Conservation (phyloP, 2,329 filamentous ascomycete species). For the Simplicillium aogashimaense region DNA sequence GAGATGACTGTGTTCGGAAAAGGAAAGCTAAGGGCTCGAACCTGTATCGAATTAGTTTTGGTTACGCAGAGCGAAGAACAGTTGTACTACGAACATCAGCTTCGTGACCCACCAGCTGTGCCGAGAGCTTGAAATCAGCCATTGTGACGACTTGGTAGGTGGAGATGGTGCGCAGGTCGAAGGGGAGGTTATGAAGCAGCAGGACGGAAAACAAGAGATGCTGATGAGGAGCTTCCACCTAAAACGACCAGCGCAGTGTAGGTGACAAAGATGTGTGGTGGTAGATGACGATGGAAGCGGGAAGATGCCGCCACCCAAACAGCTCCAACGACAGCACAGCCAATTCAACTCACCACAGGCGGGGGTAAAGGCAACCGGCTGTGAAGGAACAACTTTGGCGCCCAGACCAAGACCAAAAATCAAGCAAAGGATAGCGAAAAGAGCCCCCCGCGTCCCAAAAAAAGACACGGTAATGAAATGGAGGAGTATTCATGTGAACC, state of each 20-base stretch:
- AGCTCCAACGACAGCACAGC: too few species aligned
- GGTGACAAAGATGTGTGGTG: conserved; percentile 4
- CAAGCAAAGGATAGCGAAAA: too few species aligned
- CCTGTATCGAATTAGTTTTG: conserved; percentile 40
- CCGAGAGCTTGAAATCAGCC: conserved; percentile 87
- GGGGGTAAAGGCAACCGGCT: too few species aligned
- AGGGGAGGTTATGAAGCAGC: conserved; percentile 5
- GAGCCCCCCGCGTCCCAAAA: too few species aligned
- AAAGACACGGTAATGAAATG: too few species aligned
- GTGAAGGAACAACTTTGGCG: too few species aligned
- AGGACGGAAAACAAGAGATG: conserved; percentile 1
- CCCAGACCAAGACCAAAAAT: too few species aligned
- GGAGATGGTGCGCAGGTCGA: conserved; percentile 2
- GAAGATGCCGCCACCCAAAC: conserved; percentile 2
- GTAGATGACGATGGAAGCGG: conserved; percentile 6
- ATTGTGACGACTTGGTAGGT: conserved; percentile 30
- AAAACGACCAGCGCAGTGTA: conserved; percentile 1
- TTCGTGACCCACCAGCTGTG: conserved; percentile 79
- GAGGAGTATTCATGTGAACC: too few species aligned
- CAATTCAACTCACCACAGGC: too few species aligned
- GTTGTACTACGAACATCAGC: conserved; percentile 65
- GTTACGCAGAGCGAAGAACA: not conserved
- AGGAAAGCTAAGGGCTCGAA: conserved; percentile 77
- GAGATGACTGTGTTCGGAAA: conserved; percentile 64
- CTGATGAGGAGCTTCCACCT: conserved; percentile 3